phyloP scores from a whole-genome alignment of 78 protist genomes.

The Dictyostelium capitatum region DNA sequence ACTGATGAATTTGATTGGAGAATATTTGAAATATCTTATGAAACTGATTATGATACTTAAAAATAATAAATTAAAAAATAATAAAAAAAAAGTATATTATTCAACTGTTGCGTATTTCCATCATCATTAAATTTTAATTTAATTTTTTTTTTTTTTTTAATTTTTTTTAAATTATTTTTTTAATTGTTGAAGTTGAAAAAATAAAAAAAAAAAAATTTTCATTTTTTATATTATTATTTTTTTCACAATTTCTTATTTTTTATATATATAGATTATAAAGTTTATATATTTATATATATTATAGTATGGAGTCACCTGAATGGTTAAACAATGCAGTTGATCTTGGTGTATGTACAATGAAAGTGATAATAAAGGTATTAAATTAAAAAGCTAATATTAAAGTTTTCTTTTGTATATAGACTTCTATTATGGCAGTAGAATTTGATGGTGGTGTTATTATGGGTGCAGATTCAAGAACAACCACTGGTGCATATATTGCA shows the following conservation, averaged over 20 bases:
- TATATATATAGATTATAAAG: background rate
- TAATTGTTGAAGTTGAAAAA: background rate
- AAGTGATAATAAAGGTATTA: background rate
- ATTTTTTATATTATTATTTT: background rate
- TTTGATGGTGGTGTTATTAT: constrained; percentile 98
- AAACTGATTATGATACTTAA: background rate
- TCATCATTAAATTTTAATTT: background rate
- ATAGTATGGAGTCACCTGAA: constrained; percentile 72
- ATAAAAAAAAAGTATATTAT: background rate
- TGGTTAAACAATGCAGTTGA: constrained; percentile 74
- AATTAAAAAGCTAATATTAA: background rate
- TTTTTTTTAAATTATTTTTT: background rate
- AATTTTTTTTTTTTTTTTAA: background rate
- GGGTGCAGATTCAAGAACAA: constrained; percentile 98
- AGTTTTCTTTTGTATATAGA: constrained; percentile 37
- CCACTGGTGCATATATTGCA: constrained; percentile 95
- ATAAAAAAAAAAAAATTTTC: background rate
- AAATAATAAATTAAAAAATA: background rate
- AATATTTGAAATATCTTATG: background rate
- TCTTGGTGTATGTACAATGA: constrained; percentile 53
- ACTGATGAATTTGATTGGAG: background rate
- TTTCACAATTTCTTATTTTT: background rate
- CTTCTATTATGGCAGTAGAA: constrained; percentile 98
- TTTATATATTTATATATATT: constrained; percentile 6
- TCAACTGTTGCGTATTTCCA: background rate